Percentiles rank a stretch among this genome's conserved stretches.
Evolutionary conservation across 768 basidiomycete species (phyloP).

Genomic region (Chiua virens): DNA sequence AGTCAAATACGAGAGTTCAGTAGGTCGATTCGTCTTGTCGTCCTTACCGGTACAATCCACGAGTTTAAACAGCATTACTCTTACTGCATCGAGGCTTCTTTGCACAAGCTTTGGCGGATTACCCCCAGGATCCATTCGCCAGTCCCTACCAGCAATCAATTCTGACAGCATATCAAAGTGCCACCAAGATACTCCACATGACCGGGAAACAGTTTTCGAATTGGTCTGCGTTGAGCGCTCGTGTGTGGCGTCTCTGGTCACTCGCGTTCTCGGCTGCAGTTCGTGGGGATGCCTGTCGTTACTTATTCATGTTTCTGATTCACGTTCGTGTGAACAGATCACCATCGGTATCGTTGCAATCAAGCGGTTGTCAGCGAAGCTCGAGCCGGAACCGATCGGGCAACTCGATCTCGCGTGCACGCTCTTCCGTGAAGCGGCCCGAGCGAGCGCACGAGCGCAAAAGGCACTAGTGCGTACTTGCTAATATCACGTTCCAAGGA

Average conservation of each 20-base stretch:
- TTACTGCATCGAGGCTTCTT: conserved; percentile 59
- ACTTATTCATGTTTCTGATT: background rate
- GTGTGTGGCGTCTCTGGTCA: conserved; percentile 63
- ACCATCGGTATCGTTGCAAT: conserved; percentile 57
- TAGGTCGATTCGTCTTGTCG: conserved; percentile 15
- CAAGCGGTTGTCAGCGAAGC: conserved; percentile 39
- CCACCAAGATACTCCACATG: conserved; percentile 44
- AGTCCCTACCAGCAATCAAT: conserved; percentile 54
- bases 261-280: conserved; percentile 56
- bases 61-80: conserved; percentile 42
- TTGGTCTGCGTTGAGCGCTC: conserved; percentile 45
- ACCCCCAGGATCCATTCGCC: conserved; percentile 46
- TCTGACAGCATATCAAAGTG: conserved; percentile 49
- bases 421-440: conserved; percentile 45
- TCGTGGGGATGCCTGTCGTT: conserved; percentile 17
- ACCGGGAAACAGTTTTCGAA: conserved; percentile 42
- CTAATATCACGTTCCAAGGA: background rate
- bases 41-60: background rate
- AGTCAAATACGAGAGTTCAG: conserved; percentile 48
- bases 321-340: conserved; percentile 34
- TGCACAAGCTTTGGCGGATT: conserved; percentile 52
- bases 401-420: conserved; percentile 48
- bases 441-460: conserved; percentile 49
- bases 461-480: conserved; percentile 41
- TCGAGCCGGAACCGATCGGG: conserved; percentile 46